Percentiles rank a stretch among this genome's conserved stretches.
phyloP scores from a whole-genome alignment of 2,329 filamentous ascomycete species.

The Penicillium decumbens region DNA sequence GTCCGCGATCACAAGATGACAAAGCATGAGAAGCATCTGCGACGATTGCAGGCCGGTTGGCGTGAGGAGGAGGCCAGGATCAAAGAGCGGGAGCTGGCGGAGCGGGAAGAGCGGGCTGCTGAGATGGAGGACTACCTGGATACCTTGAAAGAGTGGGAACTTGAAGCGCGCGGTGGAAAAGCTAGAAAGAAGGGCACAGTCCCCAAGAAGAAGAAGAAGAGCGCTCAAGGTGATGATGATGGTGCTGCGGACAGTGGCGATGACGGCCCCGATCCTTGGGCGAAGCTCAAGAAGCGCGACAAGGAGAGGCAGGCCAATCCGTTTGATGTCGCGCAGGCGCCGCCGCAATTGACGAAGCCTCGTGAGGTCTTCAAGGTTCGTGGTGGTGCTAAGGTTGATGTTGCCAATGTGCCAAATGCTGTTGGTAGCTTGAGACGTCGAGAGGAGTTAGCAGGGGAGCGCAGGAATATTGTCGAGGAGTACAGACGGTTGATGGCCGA shows the following conservation, averaged over 20 bases:
- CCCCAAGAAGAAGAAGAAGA: conserved; percentile 40
- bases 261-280: conserved; percentile 72
- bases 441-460: conserved; percentile 66
- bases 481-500: conserved; percentile 67
- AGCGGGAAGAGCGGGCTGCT: conserved; percentile 62
- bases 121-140: conserved; percentile 60
- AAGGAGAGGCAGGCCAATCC: conserved; percentile 36
- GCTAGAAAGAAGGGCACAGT: conserved; percentile 44
- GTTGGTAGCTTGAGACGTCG: conserved; percentile 67
- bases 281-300: conserved; percentile 60
- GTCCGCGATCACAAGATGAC: conserved; percentile 60
- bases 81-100: conserved; percentile 74
- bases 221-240: conserved; percentile 31
- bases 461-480: conserved; percentile 66
- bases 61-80: conserved; percentile 50
- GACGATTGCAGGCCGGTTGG: conserved; percentile 56
- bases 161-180: conserved; percentile 49
- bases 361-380: conserved; percentile 62
- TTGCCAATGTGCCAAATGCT: conserved; percentile 63
- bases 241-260: conserved; percentile 52
- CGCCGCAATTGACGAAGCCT: conserved; percentile 64
- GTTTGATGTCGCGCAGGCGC: conserved; percentile 62
- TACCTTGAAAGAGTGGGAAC: conserved; percentile 59
- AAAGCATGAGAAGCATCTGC: conserved; percentile 76
- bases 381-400: conserved; percentile 60